phyloP scores from a whole-genome alignment of 768 basidiomycete genomes.

The Lentinula lateritia region DNA sequence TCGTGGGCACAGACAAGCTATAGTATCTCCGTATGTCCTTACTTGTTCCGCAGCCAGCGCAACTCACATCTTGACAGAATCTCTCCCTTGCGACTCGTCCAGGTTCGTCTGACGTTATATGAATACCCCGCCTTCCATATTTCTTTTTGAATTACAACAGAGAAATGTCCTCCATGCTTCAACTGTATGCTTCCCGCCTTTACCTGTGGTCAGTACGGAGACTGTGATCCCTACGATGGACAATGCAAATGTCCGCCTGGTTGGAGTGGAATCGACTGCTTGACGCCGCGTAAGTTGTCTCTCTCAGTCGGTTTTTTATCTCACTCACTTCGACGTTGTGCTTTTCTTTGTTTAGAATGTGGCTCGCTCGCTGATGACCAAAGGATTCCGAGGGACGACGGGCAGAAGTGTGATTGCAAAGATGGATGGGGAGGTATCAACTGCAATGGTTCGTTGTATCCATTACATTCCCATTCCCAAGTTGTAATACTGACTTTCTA shows the following conservation, averaged over 20 bases:
- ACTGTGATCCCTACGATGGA: constrained; percentile 88
- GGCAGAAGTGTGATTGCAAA: constrained; percentile 79
- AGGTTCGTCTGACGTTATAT: neutral
- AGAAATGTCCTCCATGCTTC: constrained; percentile 84
- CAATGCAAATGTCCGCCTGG: constrained; percentile 96
- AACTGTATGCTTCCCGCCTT: constrained; percentile 74
- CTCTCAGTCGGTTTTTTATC: neutral
- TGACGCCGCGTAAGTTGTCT: constrained; percentile 72
- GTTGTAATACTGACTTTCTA: neutral
- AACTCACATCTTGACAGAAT: neutral
- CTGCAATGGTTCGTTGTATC: constrained; percentile 74
- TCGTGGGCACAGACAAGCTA: neutral
- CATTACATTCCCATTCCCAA: too few relatives aligned
- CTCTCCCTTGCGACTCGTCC: neutral
- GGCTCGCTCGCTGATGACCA: constrained; percentile 89
- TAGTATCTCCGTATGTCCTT: neutral
- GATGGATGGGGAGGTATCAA: constrained; percentile 96
- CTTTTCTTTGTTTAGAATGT: constrained; percentile 54
- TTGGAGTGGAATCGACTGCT: constrained; percentile 96
- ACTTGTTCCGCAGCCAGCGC: neutral
- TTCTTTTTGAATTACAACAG: constrained; percentile 20
- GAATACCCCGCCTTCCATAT: neutral
- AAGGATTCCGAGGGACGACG: constrained; percentile 72
- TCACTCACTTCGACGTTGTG: constrained; percentile 1
- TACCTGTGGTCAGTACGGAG: constrained; percentile 87